Evolutionary conservation across 75 land plant genomes (phyloP), one percentile per base, ranked within the genome.

Genomic region (Sequoiadendron giganteum): DNA sequence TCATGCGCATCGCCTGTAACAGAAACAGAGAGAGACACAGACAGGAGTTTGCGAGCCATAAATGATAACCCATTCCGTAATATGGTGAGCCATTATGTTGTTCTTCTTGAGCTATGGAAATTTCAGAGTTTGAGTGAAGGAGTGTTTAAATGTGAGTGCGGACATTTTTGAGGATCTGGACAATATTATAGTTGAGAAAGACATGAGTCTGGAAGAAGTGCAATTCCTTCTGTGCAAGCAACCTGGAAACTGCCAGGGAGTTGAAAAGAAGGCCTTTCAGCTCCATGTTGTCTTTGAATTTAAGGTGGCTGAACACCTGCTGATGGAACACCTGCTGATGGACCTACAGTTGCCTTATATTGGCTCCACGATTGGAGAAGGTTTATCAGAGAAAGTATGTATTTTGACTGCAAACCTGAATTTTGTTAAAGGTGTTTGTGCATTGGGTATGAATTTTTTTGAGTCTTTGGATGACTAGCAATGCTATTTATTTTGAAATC

Each of bases 341-440:
- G 92, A 92, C 85, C 92, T 92, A 52, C 85, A 86, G 77, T 28
- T 88, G 65, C 88, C 91, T 36, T 86, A 77, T 47, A 90, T 92
- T 21, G 93, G 93, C 19, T 73, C 93, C 5, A 92, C 90, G 81
- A 90, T 92, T 70, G 93, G 93, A 65, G 93, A 92, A 86, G 93
- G 93, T 92, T 18, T 92, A 92, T 75, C 90, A 91, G 68, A 92
- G 93, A 39, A 92, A 88, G 90, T 92, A 89, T 68, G 90, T 82
- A 73, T 34, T 6, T 6, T 79, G 6, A 16, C 47, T 10, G 28
- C 19, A 48, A 47, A 81, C n/a, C 15, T 5, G 11, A 43, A 43
- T 43, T 1, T n/a, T 28, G 14, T 7, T 81, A 28, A 11, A 45
- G 9, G 13, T 10, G 47, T 82, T 82, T 43, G 47, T 82, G 84